phyloP scores from a whole-genome alignment of 768 basidiomycete genomes.

The Chiua virens region DNA sequence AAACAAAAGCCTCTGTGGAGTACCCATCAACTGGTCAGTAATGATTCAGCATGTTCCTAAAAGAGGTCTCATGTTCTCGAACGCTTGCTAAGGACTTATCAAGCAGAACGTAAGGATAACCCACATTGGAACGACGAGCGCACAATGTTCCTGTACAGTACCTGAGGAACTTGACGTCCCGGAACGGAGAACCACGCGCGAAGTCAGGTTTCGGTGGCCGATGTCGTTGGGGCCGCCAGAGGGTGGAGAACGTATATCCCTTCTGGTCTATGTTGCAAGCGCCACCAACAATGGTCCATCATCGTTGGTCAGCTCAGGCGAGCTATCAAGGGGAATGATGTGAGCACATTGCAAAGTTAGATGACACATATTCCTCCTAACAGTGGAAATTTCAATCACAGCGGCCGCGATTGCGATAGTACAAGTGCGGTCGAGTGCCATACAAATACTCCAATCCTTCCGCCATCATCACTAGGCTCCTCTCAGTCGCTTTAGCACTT shows the following conservation, averaged over 20 bases:
- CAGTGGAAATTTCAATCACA: background rate
- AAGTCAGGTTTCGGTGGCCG: slow-evolving; percentile 6
- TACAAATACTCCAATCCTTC: slow-evolving; percentile 13
- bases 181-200: background rate
- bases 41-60: too few relatives aligned
- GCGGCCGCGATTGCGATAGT: too few relatives aligned
- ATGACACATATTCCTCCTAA: slow-evolving; percentile 12
- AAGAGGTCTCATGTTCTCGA: slow-evolving; percentile 8
- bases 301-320: background rate
- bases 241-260: background rate
- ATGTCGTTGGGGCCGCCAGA: slow-evolving; percentile 1
- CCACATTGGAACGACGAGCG: too few relatives aligned
- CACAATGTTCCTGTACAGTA: too few relatives aligned
- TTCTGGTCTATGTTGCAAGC: background rate
- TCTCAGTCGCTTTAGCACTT: slow-evolving; percentile 1
- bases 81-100: slow-evolving; percentile 5
- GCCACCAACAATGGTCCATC: background rate
- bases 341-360: too few relatives aligned
- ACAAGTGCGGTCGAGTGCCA: background rate
- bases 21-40: too few relatives aligned
- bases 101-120: background rate
- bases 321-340: background rate
- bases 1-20: too few relatives aligned
- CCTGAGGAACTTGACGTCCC: too few relatives aligned
- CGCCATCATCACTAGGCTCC: background rate